Evolutionary conservation across 805 yeast genomes (phyloP), one percentile per base, ranked within the genome.

Genomic region (Nadsonia fulvescens): DNA sequence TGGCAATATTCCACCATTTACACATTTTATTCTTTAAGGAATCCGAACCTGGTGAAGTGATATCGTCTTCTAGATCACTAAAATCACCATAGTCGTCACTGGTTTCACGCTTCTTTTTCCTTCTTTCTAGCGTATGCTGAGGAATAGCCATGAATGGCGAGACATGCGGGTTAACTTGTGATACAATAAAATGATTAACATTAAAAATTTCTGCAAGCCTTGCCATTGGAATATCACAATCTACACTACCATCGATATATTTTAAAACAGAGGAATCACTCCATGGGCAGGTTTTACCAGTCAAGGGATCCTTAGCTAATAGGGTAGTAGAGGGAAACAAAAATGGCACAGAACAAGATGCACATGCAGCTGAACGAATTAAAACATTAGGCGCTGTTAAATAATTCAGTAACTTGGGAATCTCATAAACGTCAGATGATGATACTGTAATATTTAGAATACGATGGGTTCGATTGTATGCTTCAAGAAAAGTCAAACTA

Each of bases 121-220:
- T 59, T 56, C 12, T 70, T 66, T 32, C 66, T 63, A 20, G 63
- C 51, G 33, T 67, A 20, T 27, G 25, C 21, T 42, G 43, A 5
- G 37, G 29, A n/a, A 45, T 18, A 10, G 35, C 33, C 38, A 89
- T 56, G 26, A 86, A 63, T 0, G 98, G 98, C 3, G 77, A 78
- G 9, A 89, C 92, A 46, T 89, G 98, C 0, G 95, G 92, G 43
- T 89, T 89, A 1, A 89, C 98, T 47, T 89, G 99, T 23, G 93
- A 86, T 0, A 95, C 98, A 38, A 89, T 82, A 34, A 89, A 83
- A 47, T 89, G 94, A 46, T 89, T 93, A 15, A 89, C 94, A 43
- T 89, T 86, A 48, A 89, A 89, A 93, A 89, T 82, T 45, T 89
- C 98, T 12, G 91, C 74, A 12, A 89, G 56, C 37, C 95, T 63